A percentile compares a stretch with the other conserved stretches of the same genome.
These are phyloP conservation scores for Aureobasidium musti DNA, from an alignment of 2,329 filamentous ascomycete species.

Conservation along the genomic window DNA sequence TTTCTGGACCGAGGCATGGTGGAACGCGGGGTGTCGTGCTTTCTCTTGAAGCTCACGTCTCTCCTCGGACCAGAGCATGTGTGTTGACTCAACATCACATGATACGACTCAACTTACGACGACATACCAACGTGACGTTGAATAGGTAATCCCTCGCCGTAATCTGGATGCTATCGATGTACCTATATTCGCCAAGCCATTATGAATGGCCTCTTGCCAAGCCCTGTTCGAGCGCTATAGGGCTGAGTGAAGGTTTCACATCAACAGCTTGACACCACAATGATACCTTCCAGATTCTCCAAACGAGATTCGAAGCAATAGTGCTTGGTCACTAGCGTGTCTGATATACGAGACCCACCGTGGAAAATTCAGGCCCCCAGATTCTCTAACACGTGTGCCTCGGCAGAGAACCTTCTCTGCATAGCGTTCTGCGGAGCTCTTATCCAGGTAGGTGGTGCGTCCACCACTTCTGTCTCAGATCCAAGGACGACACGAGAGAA, in stretches of 20 bases:
- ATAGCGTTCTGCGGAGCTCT: background rate
- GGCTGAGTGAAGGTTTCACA: slow-evolving; percentile 4
- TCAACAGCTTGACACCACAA: background rate
- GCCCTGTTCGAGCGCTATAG: slow-evolving; percentile 5
- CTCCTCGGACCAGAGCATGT: background rate
- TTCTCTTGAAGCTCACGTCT: background rate
- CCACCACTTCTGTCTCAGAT: background rate
- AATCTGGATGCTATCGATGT: no score
- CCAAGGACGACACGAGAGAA: background rate
- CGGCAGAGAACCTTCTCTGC: background rate
- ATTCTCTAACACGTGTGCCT: background rate
- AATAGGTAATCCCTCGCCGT: no score
- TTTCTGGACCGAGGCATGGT: background rate
- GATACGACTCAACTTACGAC: background rate
- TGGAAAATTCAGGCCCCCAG: background rate
- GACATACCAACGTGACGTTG: background rate
- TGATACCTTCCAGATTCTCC: slow-evolving; percentile 6
- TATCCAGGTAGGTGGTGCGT: background rate
- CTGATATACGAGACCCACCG: slow-evolving; percentile 2
- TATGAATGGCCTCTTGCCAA: background rate
- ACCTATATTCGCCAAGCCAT: slow-evolving; percentile 4
- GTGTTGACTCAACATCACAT: slow-evolving; percentile 18
- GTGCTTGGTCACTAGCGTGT: slow-evolving; percentile 1
- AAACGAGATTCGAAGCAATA: background rate
- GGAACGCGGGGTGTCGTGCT: slow-evolving; percentile 8